Evolutionary conservation across 2,329 filamentous ascomycete genomes (phyloP).

Genomic region (Lasiodiplodia theobromae): DNA sequence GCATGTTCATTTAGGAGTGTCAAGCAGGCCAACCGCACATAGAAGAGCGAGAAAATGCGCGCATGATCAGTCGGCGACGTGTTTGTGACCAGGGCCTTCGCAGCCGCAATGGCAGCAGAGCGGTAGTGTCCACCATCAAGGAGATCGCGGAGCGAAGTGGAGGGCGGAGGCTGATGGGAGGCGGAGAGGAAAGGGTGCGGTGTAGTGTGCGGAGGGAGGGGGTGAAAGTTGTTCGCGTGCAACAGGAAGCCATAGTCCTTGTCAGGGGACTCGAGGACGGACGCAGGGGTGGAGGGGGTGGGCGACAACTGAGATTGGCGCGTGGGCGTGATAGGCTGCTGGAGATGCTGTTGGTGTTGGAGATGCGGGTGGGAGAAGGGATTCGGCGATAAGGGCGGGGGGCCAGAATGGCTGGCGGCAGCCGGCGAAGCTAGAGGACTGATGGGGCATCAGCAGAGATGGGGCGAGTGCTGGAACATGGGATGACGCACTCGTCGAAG

Average conservation of each 20-base stretch:
- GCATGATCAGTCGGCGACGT: constrained; percentile 64
- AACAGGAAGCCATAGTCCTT: constrained; percentile 85
- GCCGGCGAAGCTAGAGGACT: constrained; percentile 44
- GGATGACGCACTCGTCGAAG: constrained; percentile 69
- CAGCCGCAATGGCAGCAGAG: constrained; percentile 74
- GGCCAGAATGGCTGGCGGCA: background rate
- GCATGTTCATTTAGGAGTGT: constrained; percentile 74
- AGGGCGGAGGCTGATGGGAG: constrained; percentile 64
- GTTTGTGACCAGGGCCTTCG: constrained; percentile 63
- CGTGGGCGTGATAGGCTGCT: constrained; percentile 33
- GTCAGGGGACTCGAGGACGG: constrained; percentile 48
- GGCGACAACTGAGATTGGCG: constrained; percentile 34
- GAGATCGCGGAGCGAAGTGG: constrained; percentile 71
- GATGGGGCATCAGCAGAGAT: constrained; percentile 35
- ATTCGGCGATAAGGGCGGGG: constrained; percentile 10
- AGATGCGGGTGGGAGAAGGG: constrained; percentile 28
- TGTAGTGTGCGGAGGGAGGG: constrained; percentile 69
- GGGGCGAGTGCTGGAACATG: constrained; percentile 36
- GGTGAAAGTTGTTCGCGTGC: constrained; percentile 82
- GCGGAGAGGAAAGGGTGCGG: constrained; percentile 73
- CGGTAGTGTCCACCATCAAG: constrained; percentile 79
- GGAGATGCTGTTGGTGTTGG: constrained; percentile 25
- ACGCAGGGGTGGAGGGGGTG: constrained; percentile 35
- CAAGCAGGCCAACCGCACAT: constrained; percentile 81
- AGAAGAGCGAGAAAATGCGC: constrained; percentile 78